A percentile compares a stretch with the other conserved stretches of the same genome.
phyloP scores from a whole-genome alignment of 1,139 yeast genomes.

The Yamadazyma conglobata region DNA sequence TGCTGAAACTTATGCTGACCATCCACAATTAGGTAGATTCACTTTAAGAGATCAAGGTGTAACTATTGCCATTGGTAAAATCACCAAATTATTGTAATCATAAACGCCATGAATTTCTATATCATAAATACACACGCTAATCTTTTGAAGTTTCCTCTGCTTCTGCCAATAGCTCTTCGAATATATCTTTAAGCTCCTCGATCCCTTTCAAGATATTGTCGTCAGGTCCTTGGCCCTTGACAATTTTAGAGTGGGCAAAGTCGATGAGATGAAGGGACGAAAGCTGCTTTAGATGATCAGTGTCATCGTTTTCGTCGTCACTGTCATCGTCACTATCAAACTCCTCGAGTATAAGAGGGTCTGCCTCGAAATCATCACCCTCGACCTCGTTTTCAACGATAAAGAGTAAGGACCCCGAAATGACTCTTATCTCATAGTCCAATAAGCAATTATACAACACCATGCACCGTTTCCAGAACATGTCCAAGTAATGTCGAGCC shows the following conservation, averaged over 20 bases:
- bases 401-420: slow-evolving; percentile 73
- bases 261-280: slow-evolving; percentile 65
- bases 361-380: slow-evolving; percentile 15
- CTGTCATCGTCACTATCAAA: slow-evolving; percentile 32
- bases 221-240: slow-evolving; percentile 67
- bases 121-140: slow-evolving; percentile 1
- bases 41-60: slow-evolving; percentile 98
- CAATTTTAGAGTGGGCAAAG: slow-evolving; percentile 78
- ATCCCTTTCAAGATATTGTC: slow-evolving; percentile 67
- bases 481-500: slow-evolving; percentile 20
- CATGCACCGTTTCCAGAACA: slow-evolving; percentile 57
- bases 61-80: slow-evolving; percentile 97
- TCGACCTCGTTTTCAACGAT: slow-evolving; percentile 73
- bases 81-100: slow-evolving; percentile 59
- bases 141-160: no score
- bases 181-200: slow-evolving; percentile 50
- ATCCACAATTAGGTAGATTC: slow-evolving; percentile 96
- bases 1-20: slow-evolving; percentile 86
- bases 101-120: not conserved
- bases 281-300: slow-evolving; percentile 12
- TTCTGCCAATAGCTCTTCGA: slow-evolving; percentile 29
- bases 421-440: slow-evolving; percentile 60
- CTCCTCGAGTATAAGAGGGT: slow-evolving; percentile 27
- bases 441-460: slow-evolving; percentile 61
- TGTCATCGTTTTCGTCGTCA: slow-evolving; percentile 24